These are phyloP conservation scores for Candida saitoana DNA, from an alignment of 805 yeast genomes.

Conservation along the genomic window DNA sequence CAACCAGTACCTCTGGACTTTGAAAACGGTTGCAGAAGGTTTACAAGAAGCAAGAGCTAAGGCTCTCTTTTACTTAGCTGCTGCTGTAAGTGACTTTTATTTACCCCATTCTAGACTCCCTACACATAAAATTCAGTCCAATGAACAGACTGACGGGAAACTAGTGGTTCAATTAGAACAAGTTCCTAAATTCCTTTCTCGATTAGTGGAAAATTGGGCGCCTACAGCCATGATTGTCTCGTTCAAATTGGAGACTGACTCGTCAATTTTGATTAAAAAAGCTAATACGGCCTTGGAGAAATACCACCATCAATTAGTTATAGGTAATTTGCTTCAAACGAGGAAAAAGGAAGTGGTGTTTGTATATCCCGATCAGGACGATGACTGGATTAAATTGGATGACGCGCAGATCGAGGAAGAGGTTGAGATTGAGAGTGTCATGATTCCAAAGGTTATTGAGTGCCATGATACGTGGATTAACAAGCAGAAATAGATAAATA, in stretches of 20 bases:
- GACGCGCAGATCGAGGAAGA: conserved; percentile 36
- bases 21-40: conserved; percentile 60
- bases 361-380: conserved; percentile 49
- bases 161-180: conserved; percentile 85
- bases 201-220: conserved; percentile 92
- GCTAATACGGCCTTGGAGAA: conserved; percentile 75
- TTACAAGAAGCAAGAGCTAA: conserved; percentile 51
- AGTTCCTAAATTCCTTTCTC: conserved; percentile 87
- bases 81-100: conserved; percentile 96
- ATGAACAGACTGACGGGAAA: conserved; percentile 62
- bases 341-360: conserved; percentile 86
- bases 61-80: conserved; percentile 85
- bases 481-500: not conserved
- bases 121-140: conserved; percentile 89
- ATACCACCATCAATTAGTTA: conserved; percentile 89
- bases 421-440: conserved; percentile 70
- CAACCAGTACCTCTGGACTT: conserved; percentile 85
- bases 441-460: conserved; percentile 71
- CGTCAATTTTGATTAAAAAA: conserved; percentile 62
- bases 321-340: conserved; percentile 87
- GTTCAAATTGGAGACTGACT: conserved; percentile 90
- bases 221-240: conserved; percentile 92
- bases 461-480: conserved; percentile 64
- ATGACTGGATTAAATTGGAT: conserved; percentile 49
- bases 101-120: conserved; percentile 82